Evolutionary conservation across 1,284 basidiomycete genomes (phyloP).

Genomic region (Cryptococcus maquisensis): DNA sequence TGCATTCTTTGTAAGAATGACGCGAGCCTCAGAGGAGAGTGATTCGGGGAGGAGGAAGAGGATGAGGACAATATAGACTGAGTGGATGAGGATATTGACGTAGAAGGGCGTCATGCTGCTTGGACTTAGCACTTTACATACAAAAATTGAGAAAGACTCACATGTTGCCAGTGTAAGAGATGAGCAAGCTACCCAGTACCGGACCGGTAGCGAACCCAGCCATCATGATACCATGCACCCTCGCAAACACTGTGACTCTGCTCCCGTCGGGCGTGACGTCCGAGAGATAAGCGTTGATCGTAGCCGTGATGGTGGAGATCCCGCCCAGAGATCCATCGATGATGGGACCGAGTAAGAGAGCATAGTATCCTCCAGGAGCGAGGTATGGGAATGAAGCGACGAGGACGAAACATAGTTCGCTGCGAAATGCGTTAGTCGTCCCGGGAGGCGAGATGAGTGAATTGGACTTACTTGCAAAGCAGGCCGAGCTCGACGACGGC

Average conservation of each 20-base stretch:
- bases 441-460: not conserved
- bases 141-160: conserved; percentile 29
- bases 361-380: conserved; percentile 64
- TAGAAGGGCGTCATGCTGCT: conserved; percentile 68
- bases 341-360: conserved; percentile 74
- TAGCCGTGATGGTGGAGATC: conserved; percentile 72
- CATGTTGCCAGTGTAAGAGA: conserved; percentile 58
- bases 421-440: conserved; percentile 34
- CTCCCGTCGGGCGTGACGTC: conserved; percentile 82
- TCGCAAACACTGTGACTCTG: conserved; percentile 72
- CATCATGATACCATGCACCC: conserved; percentile 56
- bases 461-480: conserved; percentile 61
- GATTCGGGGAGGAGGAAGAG: conserved; percentile 72
- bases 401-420: conserved; percentile 72
- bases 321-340: conserved; percentile 82
- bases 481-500: conserved; percentile 66
- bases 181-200: conserved; percentile 65
- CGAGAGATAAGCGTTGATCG: conserved; percentile 72
- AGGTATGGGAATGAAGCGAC: conserved; percentile 65
- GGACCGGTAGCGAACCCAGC: conserved; percentile 71
- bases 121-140: not conserved
- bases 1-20: conserved; percentile 33
- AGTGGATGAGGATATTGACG: conserved; percentile 50
- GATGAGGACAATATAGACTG: conserved; percentile 55
- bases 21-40: conserved; percentile 49